phyloP scores from a whole-genome alignment of 73 alveolate genomes.

The Paraurostyla sp. region DNA sequence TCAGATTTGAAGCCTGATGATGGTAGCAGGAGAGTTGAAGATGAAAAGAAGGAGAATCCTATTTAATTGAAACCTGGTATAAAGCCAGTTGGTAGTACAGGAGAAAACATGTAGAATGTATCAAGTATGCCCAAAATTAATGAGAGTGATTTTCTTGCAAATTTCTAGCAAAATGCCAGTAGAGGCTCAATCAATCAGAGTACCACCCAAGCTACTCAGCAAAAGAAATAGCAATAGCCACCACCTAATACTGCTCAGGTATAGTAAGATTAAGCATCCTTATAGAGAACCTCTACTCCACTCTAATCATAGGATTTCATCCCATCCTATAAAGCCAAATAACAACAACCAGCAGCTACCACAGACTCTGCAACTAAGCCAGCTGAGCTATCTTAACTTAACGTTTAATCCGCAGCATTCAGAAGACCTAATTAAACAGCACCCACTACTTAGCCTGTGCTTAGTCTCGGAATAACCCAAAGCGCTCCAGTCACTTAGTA shows the following conservation, averaged over 20 bases:
- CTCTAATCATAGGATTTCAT: background rate
- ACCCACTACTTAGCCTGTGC: background rate
- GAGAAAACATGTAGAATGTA: no score
- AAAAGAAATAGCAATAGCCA: background rate
- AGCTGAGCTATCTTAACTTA: background rate
- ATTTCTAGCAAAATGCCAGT: no score
- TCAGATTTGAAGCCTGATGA: background rate
- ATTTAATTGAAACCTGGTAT: background rate
- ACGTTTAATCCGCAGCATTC: slow-evolving; percentile 20
- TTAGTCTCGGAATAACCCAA: background rate
- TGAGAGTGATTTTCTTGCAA: no score
- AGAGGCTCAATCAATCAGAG: background rate
- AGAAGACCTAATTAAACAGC: background rate
- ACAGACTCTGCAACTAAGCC: background rate
- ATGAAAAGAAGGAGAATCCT: background rate
- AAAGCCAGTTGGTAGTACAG: background rate
- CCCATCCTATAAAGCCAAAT: slow-evolving; percentile 10
- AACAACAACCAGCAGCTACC: background rate
- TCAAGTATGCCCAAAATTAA: no score
- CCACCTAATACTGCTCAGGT: no score
- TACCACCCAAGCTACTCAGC: background rate
- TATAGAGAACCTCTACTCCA: background rate
- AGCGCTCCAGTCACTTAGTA: background rate
- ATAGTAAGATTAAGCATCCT: no score
- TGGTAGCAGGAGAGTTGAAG: background rate